Conservation (phyloP, 495 filamentous ascomycete genomes). For the Aspergillus coremiiformis region DNA sequence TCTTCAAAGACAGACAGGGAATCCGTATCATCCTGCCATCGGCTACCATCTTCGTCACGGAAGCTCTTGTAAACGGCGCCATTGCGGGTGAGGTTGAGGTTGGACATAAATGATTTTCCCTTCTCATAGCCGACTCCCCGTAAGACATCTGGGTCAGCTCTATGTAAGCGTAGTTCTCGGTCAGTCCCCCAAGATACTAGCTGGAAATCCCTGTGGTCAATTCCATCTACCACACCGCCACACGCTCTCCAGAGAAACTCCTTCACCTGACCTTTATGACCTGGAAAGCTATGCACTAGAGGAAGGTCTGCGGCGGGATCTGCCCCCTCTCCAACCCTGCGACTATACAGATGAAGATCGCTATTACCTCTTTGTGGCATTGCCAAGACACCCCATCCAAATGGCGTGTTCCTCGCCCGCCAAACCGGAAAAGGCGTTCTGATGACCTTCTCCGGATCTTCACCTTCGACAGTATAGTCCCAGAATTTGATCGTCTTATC, state of each 20-base stretch:
- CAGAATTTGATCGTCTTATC: constrained; percentile 93
- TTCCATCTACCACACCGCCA: constrained; percentile 58
- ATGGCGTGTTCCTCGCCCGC: constrained; percentile 90
- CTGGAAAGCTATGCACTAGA: constrained; percentile 66
- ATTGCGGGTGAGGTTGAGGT: constrained; percentile 67
- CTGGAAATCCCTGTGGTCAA: constrained; percentile 89
- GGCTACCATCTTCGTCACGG: constrained; percentile 46
- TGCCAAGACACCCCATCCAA: constrained; percentile 77
- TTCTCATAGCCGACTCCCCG: constrained; percentile 69
- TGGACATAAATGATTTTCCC: constrained; percentile 55
- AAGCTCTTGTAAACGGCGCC: constrained; percentile 85
- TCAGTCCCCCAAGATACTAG: constrained; percentile 91
- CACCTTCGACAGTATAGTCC: constrained; percentile 62
- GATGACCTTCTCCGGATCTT: constrained; percentile 66
- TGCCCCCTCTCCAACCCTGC: constrained; percentile 42
- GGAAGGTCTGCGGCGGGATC: constrained; percentile 38
- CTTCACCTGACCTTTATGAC: constrained; percentile 80
- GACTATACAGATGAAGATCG: constrained; percentile 79
- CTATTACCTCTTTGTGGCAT: constrained; percentile 87
- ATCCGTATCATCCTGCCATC: constrained; percentile 31
- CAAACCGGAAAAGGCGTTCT: constrained; percentile 80
- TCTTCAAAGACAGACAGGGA: constrained; percentile 24
- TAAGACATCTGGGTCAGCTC: constrained; percentile 56
- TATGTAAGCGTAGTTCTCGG: constrained; percentile 71
- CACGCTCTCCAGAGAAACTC: constrained; percentile 89